Conservation (phyloP, 176 grass and related monocot species). For the Musa beccarii region DNA sequence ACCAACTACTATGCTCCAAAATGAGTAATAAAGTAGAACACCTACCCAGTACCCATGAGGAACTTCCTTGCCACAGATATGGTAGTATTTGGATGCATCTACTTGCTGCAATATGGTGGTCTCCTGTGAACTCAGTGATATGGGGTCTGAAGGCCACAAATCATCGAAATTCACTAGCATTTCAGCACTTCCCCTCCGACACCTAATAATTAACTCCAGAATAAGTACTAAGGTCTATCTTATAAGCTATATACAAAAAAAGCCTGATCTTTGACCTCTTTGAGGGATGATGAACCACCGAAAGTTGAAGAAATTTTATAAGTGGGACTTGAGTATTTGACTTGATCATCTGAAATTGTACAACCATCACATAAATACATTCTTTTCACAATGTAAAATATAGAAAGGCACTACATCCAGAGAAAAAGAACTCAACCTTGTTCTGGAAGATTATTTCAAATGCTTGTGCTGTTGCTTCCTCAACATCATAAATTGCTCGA, state of each 20-base stretch:
- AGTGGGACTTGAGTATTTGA: slow-evolving; percentile 60
- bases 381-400: background rate
- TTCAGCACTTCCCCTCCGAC: slow-evolving; percentile 77
- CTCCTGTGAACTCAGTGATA: slow-evolving; percentile 43
- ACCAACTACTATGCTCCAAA: background rate
- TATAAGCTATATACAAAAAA: slow-evolving; percentile 14
- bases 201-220: slow-evolving; percentile 37
- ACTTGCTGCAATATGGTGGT: slow-evolving; percentile 36
- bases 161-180: slow-evolving; percentile 88
- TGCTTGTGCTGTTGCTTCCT: slow-evolving; percentile 84
- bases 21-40: slow-evolving; percentile 14
- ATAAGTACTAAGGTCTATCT: slow-evolving; percentile 4
- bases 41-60: slow-evolving; percentile 88
- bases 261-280: slow-evolving; percentile 48
- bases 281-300: slow-evolving; percentile 89
- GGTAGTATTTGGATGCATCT: slow-evolving; percentile 33
- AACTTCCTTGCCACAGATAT: slow-evolving; percentile 80
- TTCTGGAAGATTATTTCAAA: slow-evolving; percentile 82
- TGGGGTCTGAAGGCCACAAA: slow-evolving; percentile 64
- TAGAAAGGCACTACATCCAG: background rate
- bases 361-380: background rate
- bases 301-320: slow-evolving; percentile 90
- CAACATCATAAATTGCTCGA: slow-evolving; percentile 81
- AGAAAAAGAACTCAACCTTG: slow-evolving; percentile 53
- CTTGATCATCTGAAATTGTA: slow-evolving; percentile 70